Conservation (phyloP, 352 stramenopile genomes). For the Globisporangium canariense region DNA sequence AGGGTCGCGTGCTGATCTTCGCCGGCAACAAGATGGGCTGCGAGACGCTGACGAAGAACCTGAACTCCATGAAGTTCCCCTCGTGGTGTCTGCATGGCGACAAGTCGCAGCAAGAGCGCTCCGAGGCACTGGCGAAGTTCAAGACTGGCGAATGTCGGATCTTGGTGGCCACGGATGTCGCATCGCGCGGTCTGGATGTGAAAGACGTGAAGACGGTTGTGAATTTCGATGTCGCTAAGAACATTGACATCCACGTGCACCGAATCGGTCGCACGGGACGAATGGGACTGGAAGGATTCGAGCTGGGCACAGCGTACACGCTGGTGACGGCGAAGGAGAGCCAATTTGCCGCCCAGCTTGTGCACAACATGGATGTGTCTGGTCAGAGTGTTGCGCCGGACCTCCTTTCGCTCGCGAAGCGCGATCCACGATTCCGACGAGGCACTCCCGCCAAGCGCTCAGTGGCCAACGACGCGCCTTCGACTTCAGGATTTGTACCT, state of each 20-base stretch:
- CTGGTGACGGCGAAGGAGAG: slow-evolving; percentile 70
- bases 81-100: slow-evolving; percentile 72
- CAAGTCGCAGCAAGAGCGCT: slow-evolving; percentile 75
- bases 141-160: slow-evolving; percentile 58
- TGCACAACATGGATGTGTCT: slow-evolving; percentile 84
- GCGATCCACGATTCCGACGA: slow-evolving; percentile 49
- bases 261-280: slow-evolving; percentile 86
- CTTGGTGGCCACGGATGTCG: slow-evolving; percentile 87
- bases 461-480: not conserved
- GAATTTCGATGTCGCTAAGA: slow-evolving; percentile 91
- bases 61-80: slow-evolving; percentile 35
- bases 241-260: slow-evolving; percentile 90
- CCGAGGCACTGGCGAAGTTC: slow-evolving; percentile 64
- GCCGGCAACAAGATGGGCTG: slow-evolving; percentile 81
- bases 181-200: slow-evolving; percentile 82
- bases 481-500: not conserved
- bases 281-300: slow-evolving; percentile 78
- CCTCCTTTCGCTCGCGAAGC: slow-evolving; percentile 52
- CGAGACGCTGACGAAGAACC: slow-evolving; percentile 76
- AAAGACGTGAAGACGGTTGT: slow-evolving; percentile 90
- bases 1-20: slow-evolving; percentile 87
- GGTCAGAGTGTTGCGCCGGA: slow-evolving; percentile 52
- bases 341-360: slow-evolving; percentile 72
- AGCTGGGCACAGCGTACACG: slow-evolving; percentile 80
- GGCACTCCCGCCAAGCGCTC: slow-evolving; percentile 20